Percentiles rank a stretch among this genome's conserved stretches.
phyloP scores from a whole-genome alignment of 331 rosid species.

The Dryas integrifolia region DNA sequence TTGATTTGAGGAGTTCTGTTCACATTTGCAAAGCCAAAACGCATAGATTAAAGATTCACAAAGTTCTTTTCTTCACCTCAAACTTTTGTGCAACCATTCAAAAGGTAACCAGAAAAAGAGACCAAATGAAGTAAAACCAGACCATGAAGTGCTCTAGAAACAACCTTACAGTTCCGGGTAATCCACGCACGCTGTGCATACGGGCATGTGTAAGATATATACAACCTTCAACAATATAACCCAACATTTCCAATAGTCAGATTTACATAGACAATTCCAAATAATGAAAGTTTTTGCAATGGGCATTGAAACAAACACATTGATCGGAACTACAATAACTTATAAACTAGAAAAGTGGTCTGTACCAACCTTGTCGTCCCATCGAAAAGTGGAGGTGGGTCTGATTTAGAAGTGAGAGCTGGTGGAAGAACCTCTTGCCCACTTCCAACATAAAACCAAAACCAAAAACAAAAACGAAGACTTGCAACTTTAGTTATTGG shows the following conservation, averaged over 20 bases:
- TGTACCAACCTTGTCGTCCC: conserved; percentile 69
- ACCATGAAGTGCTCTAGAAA: conserved; percentile 5
- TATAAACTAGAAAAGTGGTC: neutral
- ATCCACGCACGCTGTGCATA: conserved; percentile 86
- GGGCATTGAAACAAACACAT: conserved; percentile 17
- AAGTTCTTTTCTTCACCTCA: neutral
- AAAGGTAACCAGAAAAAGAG: neutral
- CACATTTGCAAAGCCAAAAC: neutral
- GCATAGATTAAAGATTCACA: neutral
- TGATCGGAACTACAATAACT: neutral
- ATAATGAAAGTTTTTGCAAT: neutral
- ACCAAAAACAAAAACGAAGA: neutral
- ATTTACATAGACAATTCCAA: conserved; percentile 15
- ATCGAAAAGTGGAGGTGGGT: conserved; percentile 68
- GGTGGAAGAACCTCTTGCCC: conserved; percentile 57
- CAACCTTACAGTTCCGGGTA: conserved; percentile 76
- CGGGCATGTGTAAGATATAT: conserved; percentile 73
- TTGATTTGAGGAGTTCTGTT: neutral
- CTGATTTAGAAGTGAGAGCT: conserved; percentile 60
- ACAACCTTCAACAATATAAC: conserved; percentile 54
- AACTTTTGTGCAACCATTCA: neutral
- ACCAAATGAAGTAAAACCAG: neutral
- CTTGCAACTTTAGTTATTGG: neutral
- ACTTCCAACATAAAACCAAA: conserved; percentile 21
- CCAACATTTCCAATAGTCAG: conserved; percentile 15